Evolutionary conservation across 2,329 filamentous ascomycete genomes (phyloP).

Genomic region (Trichoderma afroharzianum): DNA sequence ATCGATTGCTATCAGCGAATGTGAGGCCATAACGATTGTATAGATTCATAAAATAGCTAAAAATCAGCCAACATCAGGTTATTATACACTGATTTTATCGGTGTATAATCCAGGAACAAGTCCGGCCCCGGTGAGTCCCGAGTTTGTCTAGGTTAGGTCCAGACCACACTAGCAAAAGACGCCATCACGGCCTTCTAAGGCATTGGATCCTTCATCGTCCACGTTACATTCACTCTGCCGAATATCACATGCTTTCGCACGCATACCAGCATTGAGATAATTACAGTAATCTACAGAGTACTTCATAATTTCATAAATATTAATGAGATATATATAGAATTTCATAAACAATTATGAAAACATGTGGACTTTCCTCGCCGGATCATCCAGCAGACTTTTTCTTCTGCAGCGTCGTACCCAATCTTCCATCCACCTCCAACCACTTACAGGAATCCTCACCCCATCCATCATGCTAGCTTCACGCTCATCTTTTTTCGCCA

Average conservation of each 20-base stretch:
- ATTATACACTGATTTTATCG: not conserved
- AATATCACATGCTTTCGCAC: not conserved
- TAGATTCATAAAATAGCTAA: not conserved
- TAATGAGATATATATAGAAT: not conserved
- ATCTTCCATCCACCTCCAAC: not conserved
- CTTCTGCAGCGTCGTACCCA: not conserved
- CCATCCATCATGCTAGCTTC: not conserved
- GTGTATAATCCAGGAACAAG: not conserved
- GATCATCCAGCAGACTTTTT: not conserved
- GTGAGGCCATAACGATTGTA: not conserved
- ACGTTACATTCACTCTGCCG: not conserved
- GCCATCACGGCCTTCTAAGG: not conserved
- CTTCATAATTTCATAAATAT: not conserved
- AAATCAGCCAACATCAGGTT: not conserved
- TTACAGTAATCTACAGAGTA: not conserved
- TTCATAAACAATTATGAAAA: not conserved
- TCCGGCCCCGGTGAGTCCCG: not conserved
- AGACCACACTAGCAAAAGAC: not conserved
- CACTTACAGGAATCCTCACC: not conserved
- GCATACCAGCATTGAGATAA: not conserved
- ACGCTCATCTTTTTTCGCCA: not conserved
- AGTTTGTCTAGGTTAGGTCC: not conserved
- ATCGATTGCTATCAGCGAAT: not conserved
- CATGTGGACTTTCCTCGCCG: not conserved
- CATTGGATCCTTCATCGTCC: not conserved